Evolutionary conservation across 2,329 filamentous ascomycete genomes (phyloP).

Genomic region (Ambrosiella xylebori): DNA sequence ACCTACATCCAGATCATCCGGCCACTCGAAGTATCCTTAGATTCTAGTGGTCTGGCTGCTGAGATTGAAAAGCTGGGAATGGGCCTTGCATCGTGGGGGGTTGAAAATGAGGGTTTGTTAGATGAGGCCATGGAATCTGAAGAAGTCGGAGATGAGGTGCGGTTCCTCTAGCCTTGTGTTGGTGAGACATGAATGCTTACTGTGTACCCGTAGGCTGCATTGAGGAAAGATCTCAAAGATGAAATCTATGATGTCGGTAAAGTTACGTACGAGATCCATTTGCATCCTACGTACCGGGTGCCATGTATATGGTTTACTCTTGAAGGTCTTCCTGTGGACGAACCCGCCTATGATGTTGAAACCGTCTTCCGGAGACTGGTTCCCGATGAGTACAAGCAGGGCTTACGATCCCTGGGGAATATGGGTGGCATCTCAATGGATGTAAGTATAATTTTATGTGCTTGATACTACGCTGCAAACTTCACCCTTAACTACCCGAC

Average conservation of each 20-base stretch:
- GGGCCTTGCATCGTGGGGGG: conserved; percentile 12
- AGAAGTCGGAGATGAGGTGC: conserved; percentile 36
- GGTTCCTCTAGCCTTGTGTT: background rate
- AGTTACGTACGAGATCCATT: conserved; percentile 56
- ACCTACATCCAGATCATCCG: conserved; percentile 41
- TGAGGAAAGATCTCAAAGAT: background rate
- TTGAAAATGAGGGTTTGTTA: conserved; percentile 14
- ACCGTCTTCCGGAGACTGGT: conserved; percentile 55
- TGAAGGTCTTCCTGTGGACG: conserved; percentile 36
- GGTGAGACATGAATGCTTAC: conserved; percentile 10
- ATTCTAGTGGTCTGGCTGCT: conserved; percentile 29
- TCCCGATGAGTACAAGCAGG: conserved; percentile 43
- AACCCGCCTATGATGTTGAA: conserved; percentile 44
- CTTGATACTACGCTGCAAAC: conserved; percentile 11
- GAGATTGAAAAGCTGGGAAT: conserved; percentile 28
- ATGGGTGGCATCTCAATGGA: conserved; percentile 62
- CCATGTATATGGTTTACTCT: conserved; percentile 63
- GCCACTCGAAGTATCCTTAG: conserved; percentile 28
- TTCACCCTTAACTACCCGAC: background rate
- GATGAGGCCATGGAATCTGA: conserved; percentile 32
- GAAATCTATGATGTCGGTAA: conserved; percentile 22
- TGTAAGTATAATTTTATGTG: conserved; percentile 33
- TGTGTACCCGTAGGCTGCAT: conserved; percentile 8
- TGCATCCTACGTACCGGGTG: conserved; percentile 57
- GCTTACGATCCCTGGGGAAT: conserved; percentile 42